Conservation (phyloP, 129 eudicot species). For the Flaveria brownii region DNA sequence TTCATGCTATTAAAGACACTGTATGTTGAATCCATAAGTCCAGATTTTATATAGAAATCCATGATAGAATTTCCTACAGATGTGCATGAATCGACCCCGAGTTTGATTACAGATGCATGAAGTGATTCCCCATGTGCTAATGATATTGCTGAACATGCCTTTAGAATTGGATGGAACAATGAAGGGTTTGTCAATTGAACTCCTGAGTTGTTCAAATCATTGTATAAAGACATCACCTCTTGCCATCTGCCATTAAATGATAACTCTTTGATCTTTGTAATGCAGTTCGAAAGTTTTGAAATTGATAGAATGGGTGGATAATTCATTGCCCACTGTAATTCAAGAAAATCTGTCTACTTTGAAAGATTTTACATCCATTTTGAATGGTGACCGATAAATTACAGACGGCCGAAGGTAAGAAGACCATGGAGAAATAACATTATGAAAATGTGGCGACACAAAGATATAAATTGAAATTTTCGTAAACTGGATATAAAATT, state of each 20-base stretch:
- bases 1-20: constrained; percentile 41
- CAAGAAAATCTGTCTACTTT: not conserved
- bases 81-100: constrained; percentile 58
- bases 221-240: constrained; percentile 43
- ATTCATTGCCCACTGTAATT: constrained; percentile 32
- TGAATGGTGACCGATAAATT: too few relatives aligned
- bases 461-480: too few relatives aligned
- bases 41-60: constrained; percentile 74
- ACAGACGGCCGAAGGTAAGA: too few relatives aligned
- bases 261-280: constrained; percentile 46
- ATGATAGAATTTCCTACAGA: constrained; percentile 62
- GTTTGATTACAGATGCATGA: constrained; percentile 70
- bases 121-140: constrained; percentile 48
- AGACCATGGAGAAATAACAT: too few relatives aligned
- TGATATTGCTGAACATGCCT: constrained; percentile 53
- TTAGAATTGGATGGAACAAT: constrained; percentile 60
- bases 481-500: too few relatives aligned
- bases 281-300: constrained; percentile 38
- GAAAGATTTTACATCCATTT: not conserved
- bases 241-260: constrained; percentile 47
- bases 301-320: constrained; percentile 28
- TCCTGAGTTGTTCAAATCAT: constrained; percentile 42
- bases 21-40: constrained; percentile 41
- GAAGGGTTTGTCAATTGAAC: constrained; percentile 48
- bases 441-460: too few relatives aligned